phyloP scores from a whole-genome alignment of 1,284 basidiomycete species.

The Trametes polyzona region DNA sequence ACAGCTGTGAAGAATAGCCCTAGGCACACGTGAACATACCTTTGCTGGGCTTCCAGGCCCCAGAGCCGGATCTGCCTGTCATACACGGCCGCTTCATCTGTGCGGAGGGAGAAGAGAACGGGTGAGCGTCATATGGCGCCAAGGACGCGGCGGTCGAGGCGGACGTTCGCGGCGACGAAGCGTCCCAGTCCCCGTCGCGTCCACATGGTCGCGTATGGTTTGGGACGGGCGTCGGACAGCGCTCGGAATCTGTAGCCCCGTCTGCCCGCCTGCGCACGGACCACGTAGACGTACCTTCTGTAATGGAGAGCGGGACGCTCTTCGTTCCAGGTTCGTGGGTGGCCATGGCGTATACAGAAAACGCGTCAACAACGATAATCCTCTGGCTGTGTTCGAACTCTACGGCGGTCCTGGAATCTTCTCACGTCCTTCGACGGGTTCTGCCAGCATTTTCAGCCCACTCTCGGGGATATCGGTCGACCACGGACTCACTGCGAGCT shows the following conservation, averaged over 20 bases:
- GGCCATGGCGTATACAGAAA: constrained; percentile 32
- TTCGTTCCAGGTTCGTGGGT: constrained; percentile 37
- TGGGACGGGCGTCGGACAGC: background rate
- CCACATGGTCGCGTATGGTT: background rate
- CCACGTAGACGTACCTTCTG: constrained; percentile 41
- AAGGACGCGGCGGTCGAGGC: background rate
- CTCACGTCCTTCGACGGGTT: too few relatives aligned
- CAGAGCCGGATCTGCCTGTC: constrained; percentile 97
- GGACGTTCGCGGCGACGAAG: background rate
- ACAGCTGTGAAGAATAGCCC: constrained; percentile 10
- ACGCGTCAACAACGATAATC: too few relatives aligned
- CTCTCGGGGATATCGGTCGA: too few relatives aligned
- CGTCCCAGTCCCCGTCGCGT: background rate
- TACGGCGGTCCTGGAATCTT: too few relatives aligned
- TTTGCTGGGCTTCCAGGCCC: constrained; percentile 97
- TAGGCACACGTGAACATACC: constrained; percentile 47
- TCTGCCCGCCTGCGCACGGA: background rate
- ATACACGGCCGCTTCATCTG: constrained; percentile 88
- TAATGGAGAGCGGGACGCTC: constrained; percentile 43
- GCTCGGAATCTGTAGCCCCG: constrained; percentile 1
- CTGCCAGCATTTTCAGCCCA: too few relatives aligned
- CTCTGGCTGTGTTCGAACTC: background rate
- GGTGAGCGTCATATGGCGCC: background rate
- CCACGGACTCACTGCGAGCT: background rate
- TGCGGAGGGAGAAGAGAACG: constrained; percentile 4